phyloP scores from a whole-genome alignment of 371 early-diverging fungal genomes.

The Neoconidiobolus thromboides region DNA sequence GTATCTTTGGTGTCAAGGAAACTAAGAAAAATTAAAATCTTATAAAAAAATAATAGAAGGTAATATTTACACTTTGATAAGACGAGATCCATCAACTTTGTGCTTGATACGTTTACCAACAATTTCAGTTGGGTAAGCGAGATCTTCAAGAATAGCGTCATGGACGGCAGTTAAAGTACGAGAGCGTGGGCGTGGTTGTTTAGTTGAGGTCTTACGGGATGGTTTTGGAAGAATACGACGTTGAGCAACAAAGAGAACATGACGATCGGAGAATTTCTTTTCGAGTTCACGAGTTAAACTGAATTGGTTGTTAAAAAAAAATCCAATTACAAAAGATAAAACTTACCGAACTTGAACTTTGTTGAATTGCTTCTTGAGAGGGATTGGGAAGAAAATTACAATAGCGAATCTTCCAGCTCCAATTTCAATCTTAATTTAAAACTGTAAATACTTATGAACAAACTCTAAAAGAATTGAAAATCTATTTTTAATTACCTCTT shows the following conservation, averaged over 20 bases:
- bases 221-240: slow-evolving; percentile 90
- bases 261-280: slow-evolving; percentile 98
- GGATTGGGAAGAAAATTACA: slow-evolving; percentile 92
- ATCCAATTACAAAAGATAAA: not conserved
- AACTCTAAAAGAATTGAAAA: not conserved
- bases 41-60: slow-evolving; percentile 3
- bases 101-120: slow-evolving; percentile 92
- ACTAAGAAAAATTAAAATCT: slow-evolving; percentile 14
- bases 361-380: slow-evolving; percentile 77
- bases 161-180: slow-evolving; percentile 93
- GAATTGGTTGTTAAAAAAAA: not conserved
- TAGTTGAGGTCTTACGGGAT: slow-evolving; percentile 62
- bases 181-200: slow-evolving; percentile 84
- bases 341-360: slow-evolving; percentile 71
- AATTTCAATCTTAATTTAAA: slow-evolving; percentile 48
- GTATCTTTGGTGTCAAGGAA: slow-evolving; percentile 93
- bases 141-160: slow-evolving; percentile 88
- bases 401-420: slow-evolving; percentile 90
- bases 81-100: slow-evolving; percentile 82
- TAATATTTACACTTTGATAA: slow-evolving; percentile 68
- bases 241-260: slow-evolving; percentile 88
- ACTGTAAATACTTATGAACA: not conserved
- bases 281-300: slow-evolving; percentile 91
- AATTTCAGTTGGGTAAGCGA: slow-evolving; percentile 95
- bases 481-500: slow-evolving; percentile 51